A percentile compares a stretch with the other conserved stretches of the same genome.
Conservation (phyloP, 2,329 filamentous ascomycete species). For the Xylogone sp. region DNA sequence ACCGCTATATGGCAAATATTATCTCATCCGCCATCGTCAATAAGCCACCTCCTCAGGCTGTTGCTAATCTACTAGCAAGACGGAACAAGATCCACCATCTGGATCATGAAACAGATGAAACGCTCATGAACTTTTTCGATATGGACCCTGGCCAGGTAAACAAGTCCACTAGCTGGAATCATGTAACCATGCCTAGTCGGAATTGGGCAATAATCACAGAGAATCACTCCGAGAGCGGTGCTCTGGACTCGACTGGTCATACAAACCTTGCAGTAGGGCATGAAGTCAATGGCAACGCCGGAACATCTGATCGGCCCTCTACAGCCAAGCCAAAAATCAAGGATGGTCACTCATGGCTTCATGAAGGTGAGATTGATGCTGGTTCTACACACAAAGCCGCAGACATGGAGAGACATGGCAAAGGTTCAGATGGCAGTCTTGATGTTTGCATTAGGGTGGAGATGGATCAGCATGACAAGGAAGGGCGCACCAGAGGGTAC, state of each 20-base stretch:
- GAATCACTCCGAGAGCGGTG: constrained; percentile 47
- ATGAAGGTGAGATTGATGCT: constrained; percentile 71
- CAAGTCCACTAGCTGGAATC: constrained; percentile 74
- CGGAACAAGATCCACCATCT: constrained; percentile 79
- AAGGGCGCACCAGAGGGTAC: constrained; percentile 78
- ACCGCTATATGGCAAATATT: constrained; percentile 92
- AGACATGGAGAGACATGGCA: constrained; percentile 46
- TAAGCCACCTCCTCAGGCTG: constrained; percentile 80
- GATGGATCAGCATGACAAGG: constrained; percentile 75
- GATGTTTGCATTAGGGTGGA: constrained; percentile 87
- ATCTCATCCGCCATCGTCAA: constrained; percentile 95
- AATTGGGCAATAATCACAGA: constrained; percentile 92
- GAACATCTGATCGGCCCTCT: constrained; percentile 5
- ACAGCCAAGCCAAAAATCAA: constrained; percentile 39
- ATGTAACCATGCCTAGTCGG: constrained; percentile 85
- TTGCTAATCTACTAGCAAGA: constrained; percentile 86
- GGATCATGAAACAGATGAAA: constrained; percentile 77
- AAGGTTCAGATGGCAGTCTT: constrained; percentile 56
- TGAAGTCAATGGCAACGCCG: constrained; percentile 4
- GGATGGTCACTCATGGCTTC: constrained; percentile 68
- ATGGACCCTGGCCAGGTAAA: constrained; percentile 75
- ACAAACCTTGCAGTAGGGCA: background rate
- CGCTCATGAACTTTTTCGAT: constrained; percentile 87
- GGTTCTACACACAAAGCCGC: constrained; percentile 78
- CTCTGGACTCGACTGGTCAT: background rate